Percentiles rank a stretch among this genome's conserved stretches.
Conservation (phyloP, 2,329 filamentous ascomycete species). For the Pochonia chlamydosporia region DNA sequence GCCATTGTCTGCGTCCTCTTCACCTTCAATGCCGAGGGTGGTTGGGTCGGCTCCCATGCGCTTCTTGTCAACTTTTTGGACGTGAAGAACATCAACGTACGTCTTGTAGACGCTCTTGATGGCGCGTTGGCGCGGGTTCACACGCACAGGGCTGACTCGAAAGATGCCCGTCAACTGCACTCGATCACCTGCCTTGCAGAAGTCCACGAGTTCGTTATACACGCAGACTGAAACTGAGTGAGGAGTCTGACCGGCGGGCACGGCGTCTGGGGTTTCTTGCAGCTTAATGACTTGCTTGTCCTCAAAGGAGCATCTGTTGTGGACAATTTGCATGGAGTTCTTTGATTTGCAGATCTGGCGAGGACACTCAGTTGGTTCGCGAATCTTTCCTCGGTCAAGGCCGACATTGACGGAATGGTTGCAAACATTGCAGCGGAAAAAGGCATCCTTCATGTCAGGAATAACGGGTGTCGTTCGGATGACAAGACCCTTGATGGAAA, state of each 20-base stretch:
- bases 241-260: constrained; percentile 93
- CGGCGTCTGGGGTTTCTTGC: constrained; percentile 91
- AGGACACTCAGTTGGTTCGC: constrained; percentile 86
- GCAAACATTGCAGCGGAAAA: constrained; percentile 93
- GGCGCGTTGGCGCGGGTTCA: constrained; percentile 87
- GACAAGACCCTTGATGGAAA: constrained; percentile 91
- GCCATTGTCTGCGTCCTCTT: constrained; percentile 56
- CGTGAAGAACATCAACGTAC: constrained; percentile 89
- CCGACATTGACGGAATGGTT: constrained; percentile 86
- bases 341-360: constrained; percentile 73
- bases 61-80: constrained; percentile 95
- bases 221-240: constrained; percentile 95
- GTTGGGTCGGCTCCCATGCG: constrained; percentile 86
- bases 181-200: constrained; percentile 95
- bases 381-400: constrained; percentile 92
- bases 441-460: constrained; percentile 97
- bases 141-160: constrained; percentile 84
- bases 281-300: constrained; percentile 99
- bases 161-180: constrained; percentile 96
- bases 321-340: constrained; percentile 97
- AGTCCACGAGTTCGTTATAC: constrained; percentile 94
- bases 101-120: constrained; percentile 98
- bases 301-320: constrained; percentile 90
- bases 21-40: constrained; percentile 76
- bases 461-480: constrained; percentile 95